phyloP scores from a whole-genome alignment of 176 grass and related monocot genomes.

The Chloris gayana region DNA sequence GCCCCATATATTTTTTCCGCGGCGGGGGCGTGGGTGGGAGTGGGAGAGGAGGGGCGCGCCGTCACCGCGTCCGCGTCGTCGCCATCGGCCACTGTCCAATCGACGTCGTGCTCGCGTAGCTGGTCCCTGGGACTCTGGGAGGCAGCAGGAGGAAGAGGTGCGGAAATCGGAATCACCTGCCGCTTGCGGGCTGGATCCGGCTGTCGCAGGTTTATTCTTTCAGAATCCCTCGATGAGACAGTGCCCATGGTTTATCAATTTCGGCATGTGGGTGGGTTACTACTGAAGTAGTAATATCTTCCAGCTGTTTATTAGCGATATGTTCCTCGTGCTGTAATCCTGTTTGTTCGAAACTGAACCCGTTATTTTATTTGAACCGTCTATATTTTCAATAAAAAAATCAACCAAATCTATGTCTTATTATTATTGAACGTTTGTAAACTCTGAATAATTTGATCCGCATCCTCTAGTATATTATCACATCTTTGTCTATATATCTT shows the following conservation, averaged over 20 bases:
- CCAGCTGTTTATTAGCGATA: background rate
- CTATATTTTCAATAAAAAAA: too few relatives aligned
- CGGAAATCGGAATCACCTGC: constrained; percentile 19
- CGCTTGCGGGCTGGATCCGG: constrained; percentile 10
- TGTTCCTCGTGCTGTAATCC: background rate
- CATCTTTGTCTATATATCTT: too few relatives aligned
- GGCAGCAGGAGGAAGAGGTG: background rate
- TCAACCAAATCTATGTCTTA: too few relatives aligned
- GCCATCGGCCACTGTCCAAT: background rate
- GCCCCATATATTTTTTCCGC: background rate
- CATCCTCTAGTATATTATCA: too few relatives aligned
- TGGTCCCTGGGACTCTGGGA: background rate
- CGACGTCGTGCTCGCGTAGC: background rate
- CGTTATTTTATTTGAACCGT: too few relatives aligned
- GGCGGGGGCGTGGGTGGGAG: background rate
- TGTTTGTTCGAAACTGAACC: background rate
- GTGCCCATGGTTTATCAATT: background rate
- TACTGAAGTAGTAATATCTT: too few relatives aligned
- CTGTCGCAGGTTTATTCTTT: constrained; percentile 10
- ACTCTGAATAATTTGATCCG: too few relatives aligned
- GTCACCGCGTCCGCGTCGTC: background rate
- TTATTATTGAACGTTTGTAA: too few relatives aligned
- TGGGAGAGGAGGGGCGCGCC: background rate
- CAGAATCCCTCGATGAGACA: background rate
- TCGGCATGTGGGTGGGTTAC: constrained; percentile 10